Evolutionary conservation across 768 basidiomycete species (phyloP).

Genomic region (Leccinum uliginosum): DNA sequence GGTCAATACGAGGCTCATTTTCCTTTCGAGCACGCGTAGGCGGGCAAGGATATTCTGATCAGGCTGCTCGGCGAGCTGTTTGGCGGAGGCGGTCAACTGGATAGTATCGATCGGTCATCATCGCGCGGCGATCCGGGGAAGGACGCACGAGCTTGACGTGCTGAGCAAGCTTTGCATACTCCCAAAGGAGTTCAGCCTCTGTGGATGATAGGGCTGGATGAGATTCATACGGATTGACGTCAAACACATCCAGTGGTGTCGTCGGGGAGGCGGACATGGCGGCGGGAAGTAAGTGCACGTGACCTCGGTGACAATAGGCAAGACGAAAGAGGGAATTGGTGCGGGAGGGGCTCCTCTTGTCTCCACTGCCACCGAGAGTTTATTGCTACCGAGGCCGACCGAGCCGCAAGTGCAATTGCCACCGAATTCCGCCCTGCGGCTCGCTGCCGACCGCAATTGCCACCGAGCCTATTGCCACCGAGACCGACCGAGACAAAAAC

Average conservation of each 20-base stretch:
- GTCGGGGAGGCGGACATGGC: not conserved
- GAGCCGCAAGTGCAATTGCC: not conserved
- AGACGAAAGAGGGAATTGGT: not conserved
- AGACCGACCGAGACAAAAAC: not conserved
- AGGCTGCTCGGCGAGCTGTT: conserved; percentile 65
- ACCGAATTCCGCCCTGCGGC: not conserved
- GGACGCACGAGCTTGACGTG: conserved; percentile 69
- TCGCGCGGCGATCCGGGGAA: not conserved
- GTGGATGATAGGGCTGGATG: conserved; percentile 62
- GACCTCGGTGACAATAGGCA: not conserved
- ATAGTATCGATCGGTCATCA: not conserved
- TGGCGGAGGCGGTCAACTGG: conserved; percentile 67
- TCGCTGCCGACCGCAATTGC: not conserved
- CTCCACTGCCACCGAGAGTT: not conserved
- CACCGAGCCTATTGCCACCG: conserved; percentile 1
- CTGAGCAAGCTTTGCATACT: conserved; percentile 84
- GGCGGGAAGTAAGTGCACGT: not conserved
- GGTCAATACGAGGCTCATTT: conserved; percentile 93
- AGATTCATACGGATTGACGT: conserved; percentile 66
- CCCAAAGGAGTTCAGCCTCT: conserved; percentile 85
- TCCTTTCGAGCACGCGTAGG: conserved; percentile 80
- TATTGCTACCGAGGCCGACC: not conserved
- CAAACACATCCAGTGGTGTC: conserved; percentile 27
- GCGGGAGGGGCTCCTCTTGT: not conserved
- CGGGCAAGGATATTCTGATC: conserved; percentile 74